A percentile compares a stretch with the other conserved stretches of the same genome.
These are phyloP conservation scores for Neolentinus lepideus DNA, from an alignment of 1,284 basidiomycete species.

Conservation along the genomic window DNA sequence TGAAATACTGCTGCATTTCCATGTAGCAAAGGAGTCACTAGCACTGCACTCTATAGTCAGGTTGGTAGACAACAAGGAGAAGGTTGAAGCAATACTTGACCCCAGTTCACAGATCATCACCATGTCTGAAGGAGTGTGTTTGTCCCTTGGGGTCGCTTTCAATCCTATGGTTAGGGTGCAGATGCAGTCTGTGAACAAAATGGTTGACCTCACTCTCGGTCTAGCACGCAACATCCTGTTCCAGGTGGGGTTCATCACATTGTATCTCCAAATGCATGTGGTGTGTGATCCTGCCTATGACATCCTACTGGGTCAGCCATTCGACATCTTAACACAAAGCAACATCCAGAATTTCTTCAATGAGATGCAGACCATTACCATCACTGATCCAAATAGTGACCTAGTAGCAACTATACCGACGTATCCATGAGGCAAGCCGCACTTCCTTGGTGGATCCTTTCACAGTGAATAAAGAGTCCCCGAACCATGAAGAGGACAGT, in stretches of 20 bases:
- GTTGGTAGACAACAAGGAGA: slow-evolving; percentile 4
- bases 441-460: background rate
- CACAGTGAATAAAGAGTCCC: too few species aligned
- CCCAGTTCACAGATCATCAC: slow-evolving; percentile 17
- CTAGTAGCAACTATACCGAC: slow-evolving; percentile 16
- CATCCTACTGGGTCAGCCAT: background rate
- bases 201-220: slow-evolving; percentile 15
- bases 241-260: background rate
- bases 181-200: slow-evolving; percentile 20
- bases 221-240: slow-evolving; percentile 13
- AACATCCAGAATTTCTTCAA: slow-evolving; percentile 14
- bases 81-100: slow-evolving; percentile 18
- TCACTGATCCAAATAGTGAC: slow-evolving; percentile 19
- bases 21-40: background rate
- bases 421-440: slow-evolving; percentile 7
- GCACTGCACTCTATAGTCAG: slow-evolving; percentile 9
- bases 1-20: background rate
- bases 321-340: slow-evolving; percentile 17
- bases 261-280: background rate
- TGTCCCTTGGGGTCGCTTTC: slow-evolving; percentile 12
- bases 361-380: slow-evolving; percentile 15
- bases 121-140: slow-evolving; percentile 15
- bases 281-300: too few species aligned
- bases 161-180: slow-evolving; percentile 12
- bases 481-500: too few species aligned